phyloP scores from a whole-genome alignment of 2,329 filamentous ascomycete species.

The Knufia fluminis region DNA sequence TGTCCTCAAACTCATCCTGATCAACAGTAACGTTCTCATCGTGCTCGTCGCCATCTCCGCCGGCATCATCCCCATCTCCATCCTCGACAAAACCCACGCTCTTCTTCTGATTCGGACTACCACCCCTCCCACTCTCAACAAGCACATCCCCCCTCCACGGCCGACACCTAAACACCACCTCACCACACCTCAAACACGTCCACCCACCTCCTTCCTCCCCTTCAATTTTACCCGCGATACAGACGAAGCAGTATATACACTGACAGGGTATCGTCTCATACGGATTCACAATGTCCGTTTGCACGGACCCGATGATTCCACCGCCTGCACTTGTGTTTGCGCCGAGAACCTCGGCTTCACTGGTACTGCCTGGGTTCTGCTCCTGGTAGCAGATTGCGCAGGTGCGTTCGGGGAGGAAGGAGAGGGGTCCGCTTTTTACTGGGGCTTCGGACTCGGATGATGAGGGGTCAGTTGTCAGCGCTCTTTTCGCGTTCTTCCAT shows the following conservation, averaged over 20 bases:
- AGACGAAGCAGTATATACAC: conserved; percentile 94
- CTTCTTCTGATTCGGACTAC: conserved; percentile 34
- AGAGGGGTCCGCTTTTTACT: conserved; percentile 61
- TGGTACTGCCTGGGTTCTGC: conserved; percentile 63
- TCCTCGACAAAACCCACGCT: conserved; percentile 47
- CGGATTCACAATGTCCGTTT: conserved; percentile 91
- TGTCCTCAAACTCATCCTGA: not conserved
- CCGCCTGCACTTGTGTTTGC: conserved; percentile 59
- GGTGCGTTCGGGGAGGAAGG: conserved; percentile 82
- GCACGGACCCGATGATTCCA: conserved; percentile 76
- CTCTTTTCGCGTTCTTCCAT: conserved; percentile 71
- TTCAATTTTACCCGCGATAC: conserved; percentile 80
- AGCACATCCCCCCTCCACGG: conserved; percentile 90
- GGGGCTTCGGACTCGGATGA: conserved; percentile 40
- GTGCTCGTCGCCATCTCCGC: not conserved
- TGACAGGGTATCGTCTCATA: conserved; percentile 85
- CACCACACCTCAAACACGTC: conserved; percentile 81
- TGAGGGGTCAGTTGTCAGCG: conserved; percentile 41
- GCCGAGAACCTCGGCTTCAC: conserved; percentile 67
- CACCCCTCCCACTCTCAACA: conserved; percentile 37
- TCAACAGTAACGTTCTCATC: not conserved
- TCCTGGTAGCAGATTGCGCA: conserved; percentile 97
- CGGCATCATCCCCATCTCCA: not conserved
- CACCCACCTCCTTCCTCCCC: conserved; percentile 91
- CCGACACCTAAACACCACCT: conserved; percentile 71